Evolutionary conservation across 1,139 yeast genomes (phyloP), one percentile per base, ranked within the genome.

Genomic region (Barnettozyma hawaiiensis): DNA sequence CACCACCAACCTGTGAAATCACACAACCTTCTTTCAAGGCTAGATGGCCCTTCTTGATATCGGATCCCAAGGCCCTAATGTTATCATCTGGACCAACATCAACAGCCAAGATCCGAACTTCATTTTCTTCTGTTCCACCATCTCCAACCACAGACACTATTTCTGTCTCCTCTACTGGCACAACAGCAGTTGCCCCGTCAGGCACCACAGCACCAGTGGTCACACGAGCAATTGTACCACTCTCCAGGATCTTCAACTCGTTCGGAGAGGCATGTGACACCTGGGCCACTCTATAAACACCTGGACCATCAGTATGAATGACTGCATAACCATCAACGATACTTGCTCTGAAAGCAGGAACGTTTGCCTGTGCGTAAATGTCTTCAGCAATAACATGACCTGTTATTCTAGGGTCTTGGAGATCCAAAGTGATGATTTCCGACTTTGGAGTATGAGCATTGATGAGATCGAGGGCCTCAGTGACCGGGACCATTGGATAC

Each of bases 151-250:
- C 45, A 2, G 58, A 49, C 1, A 57, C 59, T 7, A 73, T 48
- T 12, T 47, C 50, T 0, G 78, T 73, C 47, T 72, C 75, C 50
- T 73, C 78, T 2, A 73, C 78, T 56, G 73, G 72, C 10, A 73
- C 66, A n/a, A 73, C 75, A 0, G 77, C 74, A 26, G 68, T 66
- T 0, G 76, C 69, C 1, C 76, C 77, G 5, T 57, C 57, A 0
- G 78, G 78, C 2, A 73, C 60, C 1, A 77, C 76, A 0, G 78
- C 78, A 6, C 78, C 78, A 0, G 78, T 73, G 2, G 78, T 73
- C 31, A 73, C 63, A 38, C 78, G 58, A 1, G 70, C 66, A 35
- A 71, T 64, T 3, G 61, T 48, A 2, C 71, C 71, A 1, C 59
- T 42, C 3, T 34, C n/a, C 21, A 63, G 42, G 1, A 19, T 21